Base-by-base conservation (phyloP, 345 rosid species). In the Moricandia moricandioides region DNA sequence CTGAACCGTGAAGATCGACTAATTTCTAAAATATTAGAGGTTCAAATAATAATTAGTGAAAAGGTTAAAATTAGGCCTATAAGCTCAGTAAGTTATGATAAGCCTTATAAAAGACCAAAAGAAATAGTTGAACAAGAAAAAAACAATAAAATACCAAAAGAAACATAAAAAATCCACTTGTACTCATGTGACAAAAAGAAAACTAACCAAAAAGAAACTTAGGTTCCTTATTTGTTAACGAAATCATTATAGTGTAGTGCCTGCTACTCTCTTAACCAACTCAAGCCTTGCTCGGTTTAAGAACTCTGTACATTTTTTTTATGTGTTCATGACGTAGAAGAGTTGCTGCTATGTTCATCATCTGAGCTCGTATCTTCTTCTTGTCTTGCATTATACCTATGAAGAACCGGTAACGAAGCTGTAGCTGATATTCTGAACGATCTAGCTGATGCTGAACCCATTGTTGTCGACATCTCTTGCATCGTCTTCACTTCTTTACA, bases 401-500 rank as follows among this genome's bases (percentile, higher is more conserved):
- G 86, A 67, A 92, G 92, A 72, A 95, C 97, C 7, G 97, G 93
- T 34, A 90, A 84, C 6, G 97, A 83, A 63, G 97, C 96, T 4
- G 84, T 83, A 5, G 93, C 79, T 60, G 96, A 85, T 68, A 92
- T 89, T 33, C 96, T 85, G 71, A 95, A 95, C 16, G 99, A 95
- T 82, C 92, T 86, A 2, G 97, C 92, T 35, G 96, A 73, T 47
- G 97, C 91, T 8, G 96, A 73, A 56, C 97, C 97, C 78, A 89
- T 77, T 17, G 67, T 4, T 6, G 71, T 0, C 40, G 80, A 70
- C 80, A 82, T 87, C 31, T 92, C 99, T 72, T 92, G 98, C 89
- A 92, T 83, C 31, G 71, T 83, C 65, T 93, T 89, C 12, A 95
- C 99, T 78, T 95, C 97, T 78, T 92, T 95, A 83, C 99, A 95